These are phyloP conservation scores for Aspergillus funiculosus DNA, from an alignment of 495 filamentous ascomycete species.

Conservation along the genomic window DNA sequence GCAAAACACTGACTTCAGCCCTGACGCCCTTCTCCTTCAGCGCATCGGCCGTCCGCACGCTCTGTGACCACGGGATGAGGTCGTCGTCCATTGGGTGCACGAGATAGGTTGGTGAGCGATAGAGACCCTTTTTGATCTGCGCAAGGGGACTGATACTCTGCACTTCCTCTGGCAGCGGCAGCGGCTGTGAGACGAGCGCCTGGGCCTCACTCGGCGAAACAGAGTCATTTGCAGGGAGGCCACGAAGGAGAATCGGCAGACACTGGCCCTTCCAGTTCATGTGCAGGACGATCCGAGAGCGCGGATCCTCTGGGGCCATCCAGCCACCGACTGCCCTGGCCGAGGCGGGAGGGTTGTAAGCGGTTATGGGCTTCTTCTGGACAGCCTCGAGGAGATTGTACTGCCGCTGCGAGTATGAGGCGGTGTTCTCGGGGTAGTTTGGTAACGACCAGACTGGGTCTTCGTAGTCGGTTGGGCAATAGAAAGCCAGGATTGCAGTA, in stretches of 20 bases:
- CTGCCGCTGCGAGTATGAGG: not conserved
- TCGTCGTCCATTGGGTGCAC: slow-evolving; percentile 43
- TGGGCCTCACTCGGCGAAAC: not conserved
- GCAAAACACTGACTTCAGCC: slow-evolving; percentile 24
- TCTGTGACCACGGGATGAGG: slow-evolving; percentile 44
- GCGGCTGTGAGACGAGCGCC: not conserved
- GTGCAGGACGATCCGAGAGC: slow-evolving; percentile 34
- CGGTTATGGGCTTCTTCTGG: slow-evolving; percentile 26
- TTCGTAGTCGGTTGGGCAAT: slow-evolving; percentile 44
- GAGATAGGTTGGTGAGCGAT: slow-evolving; percentile 42
- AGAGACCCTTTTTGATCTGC: slow-evolving; percentile 33
- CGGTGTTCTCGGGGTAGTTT: slow-evolving; percentile 13
- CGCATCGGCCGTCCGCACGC: slow-evolving; percentile 24
- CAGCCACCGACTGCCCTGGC: slow-evolving; percentile 16
- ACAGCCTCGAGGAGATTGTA: slow-evolving; percentile 13
- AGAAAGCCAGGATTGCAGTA: slow-evolving; percentile 47
- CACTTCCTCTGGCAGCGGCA: slow-evolving; percentile 20
- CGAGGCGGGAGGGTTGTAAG: slow-evolving; percentile 11
- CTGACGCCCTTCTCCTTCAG: slow-evolving; percentile 24
- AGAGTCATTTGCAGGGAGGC: not conserved
- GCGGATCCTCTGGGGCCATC: slow-evolving; percentile 32
- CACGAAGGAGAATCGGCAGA: slow-evolving; percentile 33
- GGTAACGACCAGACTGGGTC: slow-evolving; percentile 19
- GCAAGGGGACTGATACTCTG: slow-evolving; percentile 29
- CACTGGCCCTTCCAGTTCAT: slow-evolving; percentile 44